Evolutionary conservation across 345 rosid species (phyloP), one percentile per base, ranked within the genome.

Genomic region (Excoecaria cochinchinensis): DNA sequence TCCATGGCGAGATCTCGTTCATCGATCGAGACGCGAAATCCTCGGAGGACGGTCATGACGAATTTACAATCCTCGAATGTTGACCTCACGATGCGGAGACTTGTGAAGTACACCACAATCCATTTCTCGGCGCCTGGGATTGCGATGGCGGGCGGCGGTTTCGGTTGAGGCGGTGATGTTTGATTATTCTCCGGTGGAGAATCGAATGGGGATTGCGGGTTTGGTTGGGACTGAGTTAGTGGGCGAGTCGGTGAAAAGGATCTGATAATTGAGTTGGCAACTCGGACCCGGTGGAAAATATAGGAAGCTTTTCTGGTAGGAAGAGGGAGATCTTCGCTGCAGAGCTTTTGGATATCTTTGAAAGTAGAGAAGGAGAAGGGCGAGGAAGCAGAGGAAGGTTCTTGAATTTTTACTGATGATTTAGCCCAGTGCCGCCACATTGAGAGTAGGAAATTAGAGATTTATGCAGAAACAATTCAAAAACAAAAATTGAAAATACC

Each of bases 381-480:
- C 8, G 84, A 75, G 39, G 87, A 55, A 25, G 16, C 8, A 6
- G 76, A 46, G 52, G 70, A 74, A 1, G 79, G 72, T 71, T 80
- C 82, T 82, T 78, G 87, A 84, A 85, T 80, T 80, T 80, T 81
- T 47, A 85, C 85, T 67, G 89, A 74, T 65, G 98, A 79, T 86
- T 88, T 88, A 24, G 81, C 81, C 91, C 94, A 84, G 88, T 87
- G 88, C 86, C 91, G 90, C 98, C 98, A 94, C 98, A 94, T 94
- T 83, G 90, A 84, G 76, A 87, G 68, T 25, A 21, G 71, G 48
- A 70, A 53, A 61, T 70, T 56, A 25, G 64, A 53, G 61, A 51
- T 56, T 52, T 40, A 21, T 42, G 40, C 24, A 40, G 40, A 55
- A 46, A 5, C 31, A 31, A 31, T 31, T n/a, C n/a, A 17, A 53